Evolutionary conservation across 1,284 basidiomycete genomes (phyloP), one percentile per base, ranked within the genome.

Genomic region (Volvariella surrecta): DNA sequence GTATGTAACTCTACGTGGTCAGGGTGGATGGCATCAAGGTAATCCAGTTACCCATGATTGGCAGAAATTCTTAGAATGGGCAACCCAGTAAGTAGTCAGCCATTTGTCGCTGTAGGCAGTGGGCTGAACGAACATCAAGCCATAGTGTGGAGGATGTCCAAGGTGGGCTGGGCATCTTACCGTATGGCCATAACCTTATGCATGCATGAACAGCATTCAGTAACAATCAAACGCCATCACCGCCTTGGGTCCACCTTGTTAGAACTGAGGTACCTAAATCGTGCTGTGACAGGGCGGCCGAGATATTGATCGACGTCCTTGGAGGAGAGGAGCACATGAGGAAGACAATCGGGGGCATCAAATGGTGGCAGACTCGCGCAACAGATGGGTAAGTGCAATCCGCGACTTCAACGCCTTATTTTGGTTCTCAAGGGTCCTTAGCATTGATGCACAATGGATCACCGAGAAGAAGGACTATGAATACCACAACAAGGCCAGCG

Each of bases 351-450:
- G 94, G 94, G 13, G 95, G 94, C 1, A 80, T 81, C 4, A 92
- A 92, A 56, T 98, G 95, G 93, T 98, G 94, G 95, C 93, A 94
- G 60, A 86, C 92, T 15, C 79, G 90, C 28, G 82, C 84, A n/a
- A 60, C 79, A 46, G 66, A 68, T 57, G 90, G 73, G 86, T 91
- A 52, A 44, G 31, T 37, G 38, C 37, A 22, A 18, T 16, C 40
- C 13, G 43, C 19, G 37, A 21, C 28, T 10, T 44, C 11, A 11
- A 41, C 2, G 31, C 43, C 3, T 16, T 41, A 10, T 50, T 4
- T 48, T 39, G 24, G 37, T 41, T 37, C 21, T 47, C 42, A 15
- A 18, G 8, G 13, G 40, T n/a, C 7, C 18, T 48, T 40, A 91
- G 88, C 15, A 70, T 94, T 9, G 81, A 91, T 53, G 90, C 76